Base-by-base conservation (phyloP, 352 stramenopile genomes). In the Thalassiosira ordinaria region DNA sequence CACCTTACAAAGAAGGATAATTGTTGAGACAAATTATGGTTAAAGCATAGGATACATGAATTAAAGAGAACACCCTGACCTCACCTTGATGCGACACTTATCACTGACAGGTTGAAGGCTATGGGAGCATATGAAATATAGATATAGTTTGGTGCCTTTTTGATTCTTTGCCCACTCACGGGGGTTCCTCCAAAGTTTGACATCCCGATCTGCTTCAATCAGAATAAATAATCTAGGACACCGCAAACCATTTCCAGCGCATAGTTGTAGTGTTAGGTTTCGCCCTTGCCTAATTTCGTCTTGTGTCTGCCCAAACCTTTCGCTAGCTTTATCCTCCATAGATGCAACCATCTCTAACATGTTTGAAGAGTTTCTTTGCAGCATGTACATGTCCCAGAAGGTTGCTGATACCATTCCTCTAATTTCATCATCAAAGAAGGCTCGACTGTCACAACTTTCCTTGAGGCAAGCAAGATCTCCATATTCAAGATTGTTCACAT, bases 221-320 rank as follows among this genome's bases (percentile, higher is more conserved):
- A 44, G 35, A 44, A 44, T 44, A 13, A 44, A 44, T 13, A 44
- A 13, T 13, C 13, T 44, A 6, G 35, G 35, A 44, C 55, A 63
- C 16, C 8, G 55, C 55, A 63, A n/a, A n/a, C 55, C 55, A 41
- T 63, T 63, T 24, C 55, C 55, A 11, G 55, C 55, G 33, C n/a
- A 47, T 16, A 63, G 16, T 35, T 33, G 24, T 16, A 63, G 6
- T 63, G 16, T 13, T 16, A 63, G 55, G 16, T 63, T n/a, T n/a
- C n/a, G n/a, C n/a, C n/a, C n/a, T n/a, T n/a, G n/a, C n/a, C n/a
- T n/a, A n/a, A n/a, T n/a, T n/a, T n/a, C n/a, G n/a, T n/a, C 55
- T n/a, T 41, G 29, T 16, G 39, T 44, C 29, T 63, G 55, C 29
- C 55, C 6, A 9, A 63, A 63, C 6, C 13, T 44, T 44, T 6